Conservation (phyloP, 306 rosid genomes). For the Corylus avellana region DNA sequence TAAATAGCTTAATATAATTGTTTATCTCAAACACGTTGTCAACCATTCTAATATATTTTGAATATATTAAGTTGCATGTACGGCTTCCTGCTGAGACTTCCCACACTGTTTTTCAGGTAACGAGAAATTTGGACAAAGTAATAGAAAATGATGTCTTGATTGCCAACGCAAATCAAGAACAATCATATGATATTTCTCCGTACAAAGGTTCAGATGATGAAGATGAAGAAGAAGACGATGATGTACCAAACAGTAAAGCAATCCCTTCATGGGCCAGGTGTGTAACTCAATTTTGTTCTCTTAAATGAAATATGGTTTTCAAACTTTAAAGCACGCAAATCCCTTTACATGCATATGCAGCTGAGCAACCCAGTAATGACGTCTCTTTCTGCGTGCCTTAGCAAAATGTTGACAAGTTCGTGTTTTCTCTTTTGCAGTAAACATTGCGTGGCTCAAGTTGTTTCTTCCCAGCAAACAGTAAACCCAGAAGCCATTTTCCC, state of each 20-base stretch:
- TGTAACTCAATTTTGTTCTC: slow-evolving; percentile 19
- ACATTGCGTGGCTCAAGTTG: slow-evolving; percentile 42
- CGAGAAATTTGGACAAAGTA: slow-evolving; percentile 33
- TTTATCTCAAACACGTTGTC: neutral
- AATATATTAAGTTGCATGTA: slow-evolving; percentile 8
- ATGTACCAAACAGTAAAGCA: slow-evolving; percentile 48
- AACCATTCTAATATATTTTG: neutral
- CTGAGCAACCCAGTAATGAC: neutral
- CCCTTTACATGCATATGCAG: neutral
- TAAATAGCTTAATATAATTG: neutral
- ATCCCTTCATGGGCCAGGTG: slow-evolving; percentile 95
- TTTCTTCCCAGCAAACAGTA: slow-evolving; percentile 52
- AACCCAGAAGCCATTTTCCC: slow-evolving; percentile 63
- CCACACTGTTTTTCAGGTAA: slow-evolving; percentile 41
- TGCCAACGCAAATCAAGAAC: slow-evolving; percentile 43
- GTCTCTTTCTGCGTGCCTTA: slow-evolving; percentile 6
- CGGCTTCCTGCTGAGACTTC: slow-evolving; percentile 25
- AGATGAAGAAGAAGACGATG: slow-evolving; percentile 66
- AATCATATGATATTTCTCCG: slow-evolving; percentile 86
- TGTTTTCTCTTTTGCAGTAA: slow-evolving; percentile 62
- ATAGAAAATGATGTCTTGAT: slow-evolving; percentile 28
- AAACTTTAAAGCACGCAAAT: slow-evolving; percentile 6
- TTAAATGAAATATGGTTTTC: neutral
- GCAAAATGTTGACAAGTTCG: slow-evolving; percentile 20
- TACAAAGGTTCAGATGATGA: slow-evolving; percentile 90